Conservation (phyloP, 768 basidiomycete genomes). For the Lactarius psammicola region DNA sequence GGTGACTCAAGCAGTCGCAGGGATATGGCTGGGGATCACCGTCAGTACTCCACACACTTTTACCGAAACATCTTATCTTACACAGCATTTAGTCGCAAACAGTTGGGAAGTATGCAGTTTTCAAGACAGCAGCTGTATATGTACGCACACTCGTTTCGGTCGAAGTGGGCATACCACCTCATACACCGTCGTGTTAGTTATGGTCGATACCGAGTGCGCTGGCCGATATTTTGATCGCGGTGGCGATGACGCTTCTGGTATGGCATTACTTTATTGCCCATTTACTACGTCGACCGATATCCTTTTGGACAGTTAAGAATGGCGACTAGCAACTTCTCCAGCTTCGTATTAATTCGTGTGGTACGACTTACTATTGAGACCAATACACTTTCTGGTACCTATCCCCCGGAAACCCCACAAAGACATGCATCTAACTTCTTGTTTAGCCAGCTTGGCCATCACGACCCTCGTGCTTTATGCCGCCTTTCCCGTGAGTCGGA, state of each 20-base stretch:
- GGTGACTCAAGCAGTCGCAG: not conserved
- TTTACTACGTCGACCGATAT: not conserved
- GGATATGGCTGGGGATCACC: not conserved
- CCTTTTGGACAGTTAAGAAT: not conserved
- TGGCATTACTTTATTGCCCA: not conserved
- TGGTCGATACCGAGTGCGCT: not conserved
- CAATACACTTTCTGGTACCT: not conserved
- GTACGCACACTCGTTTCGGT: not conserved
- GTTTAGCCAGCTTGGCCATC: not conserved
- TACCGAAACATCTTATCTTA: not conserved
- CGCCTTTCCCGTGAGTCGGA: not conserved
- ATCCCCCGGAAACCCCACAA: not conserved
- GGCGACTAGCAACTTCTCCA: not conserved
- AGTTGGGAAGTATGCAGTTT: not conserved
- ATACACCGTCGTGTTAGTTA: not conserved
- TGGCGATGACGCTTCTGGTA: not conserved
- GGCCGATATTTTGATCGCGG: not conserved
- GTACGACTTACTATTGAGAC: not conserved
- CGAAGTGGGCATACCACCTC: not conserved
- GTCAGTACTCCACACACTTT: not conserved
- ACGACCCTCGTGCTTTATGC: not conserved
- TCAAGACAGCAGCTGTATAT: not conserved
- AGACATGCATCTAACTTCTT: not conserved
- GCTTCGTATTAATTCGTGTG: not conserved
- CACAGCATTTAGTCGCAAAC: not conserved